Percentiles rank a stretch among this genome's conserved stretches.
phyloP scores from a whole-genome alignment of 2,329 filamentous ascomycete species.

The Colletotrichum plurivorum region DNA sequence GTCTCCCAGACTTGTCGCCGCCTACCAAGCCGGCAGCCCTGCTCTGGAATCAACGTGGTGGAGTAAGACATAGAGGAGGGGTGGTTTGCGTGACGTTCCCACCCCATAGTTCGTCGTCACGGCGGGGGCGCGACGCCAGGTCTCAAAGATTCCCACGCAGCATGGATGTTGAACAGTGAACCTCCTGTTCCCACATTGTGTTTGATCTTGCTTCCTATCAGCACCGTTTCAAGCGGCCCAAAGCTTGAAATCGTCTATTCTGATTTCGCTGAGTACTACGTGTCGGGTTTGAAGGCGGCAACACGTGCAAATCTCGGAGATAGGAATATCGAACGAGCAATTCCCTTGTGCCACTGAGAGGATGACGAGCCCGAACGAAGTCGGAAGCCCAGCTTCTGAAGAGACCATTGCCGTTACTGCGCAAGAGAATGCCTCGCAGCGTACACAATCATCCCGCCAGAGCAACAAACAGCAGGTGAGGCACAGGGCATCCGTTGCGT shows the following conservation, averaged over 20 bases:
- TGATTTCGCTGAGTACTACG: neutral
- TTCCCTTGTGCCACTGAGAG: neutral
- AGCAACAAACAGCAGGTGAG: conserved; percentile 55
- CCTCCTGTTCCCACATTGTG: neutral
- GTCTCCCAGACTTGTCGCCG: conserved; percentile 17
- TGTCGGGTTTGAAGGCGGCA: neutral
- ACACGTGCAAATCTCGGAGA: too few relatives aligned
- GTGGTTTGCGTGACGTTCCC: conserved; percentile 19
- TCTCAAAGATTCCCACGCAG: neutral
- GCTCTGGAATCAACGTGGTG: conserved; percentile 10
- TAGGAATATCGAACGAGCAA: too few relatives aligned
- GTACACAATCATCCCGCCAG: conserved; percentile 45
- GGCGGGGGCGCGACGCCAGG: neutral
- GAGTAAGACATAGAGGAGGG: conserved; percentile 28
- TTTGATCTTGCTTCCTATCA: too few relatives aligned
- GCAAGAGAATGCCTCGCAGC: conserved; percentile 54
- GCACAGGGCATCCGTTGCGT: conserved; percentile 68
- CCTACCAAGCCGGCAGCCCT: conserved; percentile 12
- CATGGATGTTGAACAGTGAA: neutral
- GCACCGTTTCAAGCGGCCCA: neutral
- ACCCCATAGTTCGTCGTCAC: conserved; percentile 28
- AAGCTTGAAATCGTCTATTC: neutral
- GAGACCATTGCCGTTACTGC: conserved; percentile 45
- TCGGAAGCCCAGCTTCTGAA: conserved; percentile 34
- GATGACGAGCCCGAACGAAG: conserved; percentile 14